Evolutionary conservation across 129 eudicot species (phyloP).

Genomic region (Saussurea involucrata): DNA sequence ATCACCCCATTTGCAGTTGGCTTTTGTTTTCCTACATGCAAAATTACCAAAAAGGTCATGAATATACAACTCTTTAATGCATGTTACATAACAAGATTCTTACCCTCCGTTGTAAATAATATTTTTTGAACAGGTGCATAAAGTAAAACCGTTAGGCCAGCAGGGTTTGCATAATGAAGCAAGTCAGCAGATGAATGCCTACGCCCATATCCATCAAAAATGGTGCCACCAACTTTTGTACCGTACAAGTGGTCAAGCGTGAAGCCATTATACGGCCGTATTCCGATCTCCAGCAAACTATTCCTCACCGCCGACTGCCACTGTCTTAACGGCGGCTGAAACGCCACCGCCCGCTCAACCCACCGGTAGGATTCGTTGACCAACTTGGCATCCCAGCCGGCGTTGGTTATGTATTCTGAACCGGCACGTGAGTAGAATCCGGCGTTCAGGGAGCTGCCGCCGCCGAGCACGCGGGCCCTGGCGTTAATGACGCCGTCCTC

Average conservation of each 20-base stretch:
- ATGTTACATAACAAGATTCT: not conserved
- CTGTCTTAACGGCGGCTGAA: constrained; percentile 56
- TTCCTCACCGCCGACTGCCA: constrained; percentile 86
- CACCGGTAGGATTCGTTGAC: constrained; percentile 73
- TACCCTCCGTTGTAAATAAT: constrained; percentile 62
- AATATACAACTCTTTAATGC: not conserved
- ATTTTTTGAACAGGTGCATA: constrained; percentile 68
- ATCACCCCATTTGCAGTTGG: constrained; percentile 75
- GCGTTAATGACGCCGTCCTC: constrained; percentile 87
- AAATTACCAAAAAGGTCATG: constrained; percentile 4
- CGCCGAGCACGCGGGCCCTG: constrained; percentile 84
- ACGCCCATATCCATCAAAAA: constrained; percentile 56
- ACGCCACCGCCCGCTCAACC: constrained; percentile 76
- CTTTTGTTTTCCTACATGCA: constrained; percentile 36
- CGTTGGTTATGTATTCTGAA: constrained; percentile 30
- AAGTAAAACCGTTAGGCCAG: constrained; percentile 45
- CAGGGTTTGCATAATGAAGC: constrained; percentile 62
- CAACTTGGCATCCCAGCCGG: constrained; percentile 65
- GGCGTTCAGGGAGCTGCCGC: constrained; percentile 77
- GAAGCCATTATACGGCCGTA: constrained; percentile 66
- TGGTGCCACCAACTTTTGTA: constrained; percentile 82
- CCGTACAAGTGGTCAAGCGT: constrained; percentile 81
- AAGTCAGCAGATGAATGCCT: constrained; percentile 83
- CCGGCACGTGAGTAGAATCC: constrained; percentile 84
- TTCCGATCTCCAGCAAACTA: constrained; percentile 73